Conservation (phyloP, 1,284 basidiomycete species). For the Apiotrichum porosum region DNA sequence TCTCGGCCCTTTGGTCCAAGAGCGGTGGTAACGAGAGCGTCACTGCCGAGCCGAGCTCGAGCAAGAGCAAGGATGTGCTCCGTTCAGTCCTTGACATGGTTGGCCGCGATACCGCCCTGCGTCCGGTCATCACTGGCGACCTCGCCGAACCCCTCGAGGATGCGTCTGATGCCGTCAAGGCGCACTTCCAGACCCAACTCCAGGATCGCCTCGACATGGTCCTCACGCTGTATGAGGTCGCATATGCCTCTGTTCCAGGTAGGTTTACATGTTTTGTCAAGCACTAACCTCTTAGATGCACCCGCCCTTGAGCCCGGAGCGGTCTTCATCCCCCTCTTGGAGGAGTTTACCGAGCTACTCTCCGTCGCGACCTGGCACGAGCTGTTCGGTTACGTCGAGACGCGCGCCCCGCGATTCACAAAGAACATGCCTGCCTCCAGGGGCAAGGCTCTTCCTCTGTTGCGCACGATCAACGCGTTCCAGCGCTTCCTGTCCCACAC, state of each 20-base stretch:
- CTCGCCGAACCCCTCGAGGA: slow-evolving; percentile 24
- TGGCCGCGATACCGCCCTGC: slow-evolving; percentile 33
- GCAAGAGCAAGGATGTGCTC: slow-evolving; percentile 19
- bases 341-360: slow-evolving; percentile 43
- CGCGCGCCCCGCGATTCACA: slow-evolving; percentile 37
- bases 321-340: slow-evolving; percentile 40
- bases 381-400: slow-evolving; percentile 41
- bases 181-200: slow-evolving; percentile 27
- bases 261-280: not conserved
- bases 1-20: slow-evolving; percentile 38
- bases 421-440: slow-evolving; percentile 42
- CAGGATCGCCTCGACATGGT: slow-evolving; percentile 39
- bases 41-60: too few species aligned
- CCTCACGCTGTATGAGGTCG: slow-evolving; percentile 38
- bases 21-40: too few species aligned
- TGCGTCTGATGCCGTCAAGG: slow-evolving; percentile 13
- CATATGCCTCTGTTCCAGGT: slow-evolving; percentile 20
- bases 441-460: slow-evolving; percentile 42
- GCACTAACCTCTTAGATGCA: slow-evolving; percentile 10
- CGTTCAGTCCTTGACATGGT: slow-evolving; percentile 33
- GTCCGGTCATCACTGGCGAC: slow-evolving; percentile 24
- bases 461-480: slow-evolving; percentile 43
- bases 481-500: slow-evolving; percentile 37
- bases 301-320: slow-evolving; percentile 38
- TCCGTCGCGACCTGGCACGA: slow-evolving; percentile 36